A percentile compares a stretch with the other conserved stretches of the same genome.
Conservation (phyloP, 257 asterid species). For the Misopates orontium region DNA sequence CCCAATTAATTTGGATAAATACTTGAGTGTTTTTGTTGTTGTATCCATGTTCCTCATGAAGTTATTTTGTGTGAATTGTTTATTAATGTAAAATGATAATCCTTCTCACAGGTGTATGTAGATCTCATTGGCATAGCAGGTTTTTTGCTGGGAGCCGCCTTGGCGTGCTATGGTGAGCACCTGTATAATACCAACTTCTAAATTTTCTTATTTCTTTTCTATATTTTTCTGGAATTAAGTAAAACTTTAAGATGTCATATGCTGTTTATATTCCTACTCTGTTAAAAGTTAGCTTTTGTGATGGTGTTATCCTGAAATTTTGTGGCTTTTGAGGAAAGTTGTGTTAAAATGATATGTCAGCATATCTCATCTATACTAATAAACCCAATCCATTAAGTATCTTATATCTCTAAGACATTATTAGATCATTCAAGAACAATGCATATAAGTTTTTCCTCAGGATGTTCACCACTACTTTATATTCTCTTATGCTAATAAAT, state of each 20-base stretch:
- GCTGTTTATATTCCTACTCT: background rate
- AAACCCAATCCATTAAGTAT: background rate
- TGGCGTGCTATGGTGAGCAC: slow-evolving; percentile 88
- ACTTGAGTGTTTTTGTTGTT: too few species aligned
- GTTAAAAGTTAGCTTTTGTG: background rate
- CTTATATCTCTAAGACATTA: background rate
- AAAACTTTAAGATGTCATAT: background rate
- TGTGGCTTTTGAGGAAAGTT: background rate
- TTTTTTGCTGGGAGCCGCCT: slow-evolving; percentile 81
- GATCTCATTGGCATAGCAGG: slow-evolving; percentile 70
- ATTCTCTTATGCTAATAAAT: slow-evolving; percentile 17
- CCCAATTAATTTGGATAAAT: too few species aligned
- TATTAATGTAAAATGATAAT: background rate
- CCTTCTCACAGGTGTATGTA: slow-evolving; percentile 71
- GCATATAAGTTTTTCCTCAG: background rate
- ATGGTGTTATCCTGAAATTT: background rate
- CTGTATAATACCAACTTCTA: slow-evolving; percentile 12
- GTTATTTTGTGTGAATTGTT: too few species aligned
- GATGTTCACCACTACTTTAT: background rate
- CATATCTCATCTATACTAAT: background rate
- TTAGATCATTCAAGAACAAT: background rate
- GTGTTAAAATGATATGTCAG: background rate
- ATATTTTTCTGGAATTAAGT: background rate
- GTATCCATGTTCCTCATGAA: too few species aligned
- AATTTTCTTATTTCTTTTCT: background rate